Percentiles rank a stretch among this genome's conserved stretches.
These are phyloP conservation scores for Pyrus bretschneideri DNA, from an alignment of 306 rosid species.

Conservation along the genomic window DNA sequence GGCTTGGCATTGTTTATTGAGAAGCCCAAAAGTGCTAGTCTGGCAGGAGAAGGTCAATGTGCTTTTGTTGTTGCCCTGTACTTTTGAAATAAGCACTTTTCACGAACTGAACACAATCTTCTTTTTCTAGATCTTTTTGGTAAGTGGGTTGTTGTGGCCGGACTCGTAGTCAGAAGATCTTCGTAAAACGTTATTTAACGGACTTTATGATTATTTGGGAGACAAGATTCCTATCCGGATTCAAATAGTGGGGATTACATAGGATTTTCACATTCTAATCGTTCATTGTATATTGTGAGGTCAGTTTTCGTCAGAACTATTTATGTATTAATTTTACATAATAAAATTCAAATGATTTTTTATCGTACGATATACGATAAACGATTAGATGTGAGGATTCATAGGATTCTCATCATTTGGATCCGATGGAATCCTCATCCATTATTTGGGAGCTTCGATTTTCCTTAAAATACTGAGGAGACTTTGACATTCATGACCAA, in stretches of 20 bases:
- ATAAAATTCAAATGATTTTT: no score
- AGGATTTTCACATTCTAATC: accelerated
- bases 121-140: neutral
- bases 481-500: neutral
- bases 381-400: no score
- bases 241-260: no score
- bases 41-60: neutral
- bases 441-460: neutral
- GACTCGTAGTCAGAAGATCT: neutral
- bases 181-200: neutral
- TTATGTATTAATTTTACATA: no score
- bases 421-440: no score
- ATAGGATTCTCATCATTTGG: no score
- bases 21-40: neutral
- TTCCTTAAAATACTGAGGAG: neutral
- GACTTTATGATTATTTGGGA: neutral
- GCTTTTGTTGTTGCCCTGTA: neutral
- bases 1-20: neutral
- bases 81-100: neutral
- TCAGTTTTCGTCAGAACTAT: no score
- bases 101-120: neutral
- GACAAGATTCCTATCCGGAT: no score
- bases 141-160: neutral
- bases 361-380: no score
- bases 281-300: no score